A percentile compares a stretch with the other conserved stretches of the same genome.
Evolutionary conservation across 2,329 filamentous ascomycete species (phyloP).

Genomic region (Penicillium sp.): DNA sequence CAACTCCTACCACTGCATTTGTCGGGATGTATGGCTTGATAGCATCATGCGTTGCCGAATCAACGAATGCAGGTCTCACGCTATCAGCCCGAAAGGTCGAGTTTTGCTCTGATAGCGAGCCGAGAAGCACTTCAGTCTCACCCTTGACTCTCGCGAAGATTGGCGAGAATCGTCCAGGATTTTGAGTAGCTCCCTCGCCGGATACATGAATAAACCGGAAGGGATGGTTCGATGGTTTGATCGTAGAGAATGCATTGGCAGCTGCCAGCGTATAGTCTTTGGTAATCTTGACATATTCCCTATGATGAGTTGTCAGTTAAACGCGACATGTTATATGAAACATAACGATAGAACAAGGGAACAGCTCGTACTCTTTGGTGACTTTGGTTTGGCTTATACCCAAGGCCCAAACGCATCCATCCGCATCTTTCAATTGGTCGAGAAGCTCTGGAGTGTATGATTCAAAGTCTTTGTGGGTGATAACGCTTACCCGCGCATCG

Average conservation of each 20-base stretch:
- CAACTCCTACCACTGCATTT: conserved; percentile 23
- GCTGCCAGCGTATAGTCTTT: conserved; percentile 64
- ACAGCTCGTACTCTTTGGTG: conserved; percentile 52
- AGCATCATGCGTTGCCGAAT: conserved; percentile 43
- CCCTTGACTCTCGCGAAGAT: conserved; percentile 67
- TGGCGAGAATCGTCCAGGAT: conserved; percentile 56
- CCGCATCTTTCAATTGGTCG: conserved; percentile 60
- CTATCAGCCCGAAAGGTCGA: conserved; percentile 54
- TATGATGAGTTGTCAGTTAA: conserved; percentile 25
- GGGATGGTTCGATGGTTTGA: conserved; percentile 45
- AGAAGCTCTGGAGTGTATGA: conserved; percentile 60
- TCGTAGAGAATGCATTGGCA: conserved; percentile 57
- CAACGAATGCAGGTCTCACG: conserved; percentile 61
- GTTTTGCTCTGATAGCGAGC: conserved; percentile 49
- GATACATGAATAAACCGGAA: conserved; percentile 74
- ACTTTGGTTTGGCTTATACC: conserved; percentile 64
- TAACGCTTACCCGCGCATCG: conserved; percentile 56
- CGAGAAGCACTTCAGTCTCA: conserved; percentile 60
- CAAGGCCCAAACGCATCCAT: conserved; percentile 71
- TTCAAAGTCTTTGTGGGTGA: conserved; percentile 66
- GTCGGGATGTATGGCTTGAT: conserved; percentile 38
- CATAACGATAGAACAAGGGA: too few species aligned
- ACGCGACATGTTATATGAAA: not conserved
- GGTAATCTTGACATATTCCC: conserved; percentile 67
- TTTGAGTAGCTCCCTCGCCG: conserved; percentile 44